phyloP scores from a whole-genome alignment of 805 yeast species.

The Teunomyces cretensis region DNA sequence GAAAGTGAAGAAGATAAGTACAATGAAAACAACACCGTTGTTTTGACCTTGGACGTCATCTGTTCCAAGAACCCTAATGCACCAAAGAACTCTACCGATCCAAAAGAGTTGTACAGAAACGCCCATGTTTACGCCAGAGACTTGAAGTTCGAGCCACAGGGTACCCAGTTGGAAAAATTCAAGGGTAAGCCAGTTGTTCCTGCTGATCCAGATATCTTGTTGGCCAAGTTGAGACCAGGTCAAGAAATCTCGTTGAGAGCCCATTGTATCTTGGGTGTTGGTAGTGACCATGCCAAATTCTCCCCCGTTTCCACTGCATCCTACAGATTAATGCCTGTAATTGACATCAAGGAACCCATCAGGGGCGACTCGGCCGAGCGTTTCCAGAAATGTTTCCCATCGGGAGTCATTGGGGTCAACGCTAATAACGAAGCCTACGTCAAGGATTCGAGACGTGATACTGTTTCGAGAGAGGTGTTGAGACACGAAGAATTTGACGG shows the following conservation, averaged over 20 bases:
- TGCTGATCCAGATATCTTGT: slow-evolving; percentile 81
- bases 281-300: slow-evolving; percentile 94
- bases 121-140: slow-evolving; percentile 87
- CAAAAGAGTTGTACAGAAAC: slow-evolving; percentile 79
- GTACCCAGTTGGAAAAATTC: slow-evolving; percentile 74
- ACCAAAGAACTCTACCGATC: slow-evolving; percentile 72
- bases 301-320: slow-evolving; percentile 98
- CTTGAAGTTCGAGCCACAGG: slow-evolving; percentile 88
- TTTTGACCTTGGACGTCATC: slow-evolving; percentile 72
- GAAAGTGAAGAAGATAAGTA: slow-evolving; percentile 64
- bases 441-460: slow-evolving; percentile 88
- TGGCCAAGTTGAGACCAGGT: slow-evolving; percentile 94
- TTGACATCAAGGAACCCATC: slow-evolving; percentile 73
- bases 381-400: slow-evolving; percentile 88
- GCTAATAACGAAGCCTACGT: slow-evolving; percentile 71
- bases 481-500: slow-evolving; percentile 90
- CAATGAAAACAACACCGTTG: slow-evolving; percentile 88
- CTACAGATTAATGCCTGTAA: slow-evolving; percentile 86
- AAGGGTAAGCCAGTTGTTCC: slow-evolving; percentile 68
- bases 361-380: slow-evolving; percentile 72
- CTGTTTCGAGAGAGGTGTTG: slow-evolving; percentile 94
- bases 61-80: slow-evolving; percentile 89
- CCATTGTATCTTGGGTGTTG: slow-evolving; percentile 89
- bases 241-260: slow-evolving; percentile 91
- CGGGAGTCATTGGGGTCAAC: slow-evolving; percentile 83